Evolutionary conservation across 2,329 filamentous ascomycete genomes (phyloP), one percentile per base, ranked within the genome.

Genomic region (Trichoderma lentiforme): DNA sequence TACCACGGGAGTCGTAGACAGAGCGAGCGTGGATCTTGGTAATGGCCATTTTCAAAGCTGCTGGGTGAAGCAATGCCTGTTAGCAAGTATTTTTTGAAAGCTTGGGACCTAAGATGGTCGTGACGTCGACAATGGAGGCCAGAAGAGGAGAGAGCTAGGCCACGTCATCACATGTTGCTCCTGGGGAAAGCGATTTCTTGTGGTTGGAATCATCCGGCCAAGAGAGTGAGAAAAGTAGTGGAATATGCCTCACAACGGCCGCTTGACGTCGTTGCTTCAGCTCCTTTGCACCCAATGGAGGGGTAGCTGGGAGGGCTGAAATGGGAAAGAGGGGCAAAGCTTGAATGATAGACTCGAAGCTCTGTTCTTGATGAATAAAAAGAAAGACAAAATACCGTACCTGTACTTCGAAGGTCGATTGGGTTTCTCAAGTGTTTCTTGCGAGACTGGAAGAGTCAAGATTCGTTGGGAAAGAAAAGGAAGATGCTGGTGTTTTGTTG

Each of bases 1-100:
- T 99, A 83, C 90, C 90, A 83, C 96, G 95, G 84, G 96, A 98
- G 90, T 99, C 96, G 90, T 95, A 99, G 88, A 99, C 94, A 81
- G 92, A 95, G 83, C 96, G 93, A 82, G 93, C 93, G 89, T 95
- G 92, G 82, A 96, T 89, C 89, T 95, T 95, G 84, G 91, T 90
- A 85, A 96, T 93, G 81, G 93, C 87, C 96, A 99, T 99, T 77
- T 82, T 95, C 85, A 79, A 72, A 39, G 36, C 21, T 47, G 24
- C 53, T 68, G 6, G 34, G n/a, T 11, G 36, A 32, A 51, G 3
- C 56, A 26, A 47, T 28, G 4, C 60, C 60, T 65, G 15, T 73
- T 63, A 72, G 57, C 43, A 34, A 34, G n/a, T 56, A 18, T 51
- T 43, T 43, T 60, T 32, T 34, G n/a, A 18, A 21, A 60, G 57